Evolutionary conservation across 2,329 filamentous ascomycete genomes (phyloP).

Genomic region (Calonectria hawksworthii): DNA sequence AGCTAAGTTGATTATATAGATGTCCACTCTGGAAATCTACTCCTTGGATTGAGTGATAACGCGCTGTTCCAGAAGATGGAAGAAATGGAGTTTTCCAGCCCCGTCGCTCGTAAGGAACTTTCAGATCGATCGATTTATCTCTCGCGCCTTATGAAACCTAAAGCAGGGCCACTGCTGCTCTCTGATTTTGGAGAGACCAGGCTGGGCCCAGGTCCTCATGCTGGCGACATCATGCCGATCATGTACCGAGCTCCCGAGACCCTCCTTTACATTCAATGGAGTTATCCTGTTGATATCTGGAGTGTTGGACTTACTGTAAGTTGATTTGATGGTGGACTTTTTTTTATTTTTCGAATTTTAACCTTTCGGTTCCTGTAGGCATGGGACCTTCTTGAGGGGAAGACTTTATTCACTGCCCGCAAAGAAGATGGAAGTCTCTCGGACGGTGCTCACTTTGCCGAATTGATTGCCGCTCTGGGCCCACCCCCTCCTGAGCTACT

Average conservation of each 20-base stretch:
- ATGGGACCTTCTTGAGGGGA: constrained; percentile 42
- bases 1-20: constrained; percentile 27
- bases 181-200: constrained; percentile 49
- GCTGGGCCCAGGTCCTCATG: constrained; percentile 42
- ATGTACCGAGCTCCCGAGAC: constrained; percentile 44
- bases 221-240: constrained; percentile 47
- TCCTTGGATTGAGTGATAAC: constrained; percentile 40
- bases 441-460: constrained; percentile 40
- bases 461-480: constrained; percentile 43
- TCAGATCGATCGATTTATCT: constrained; percentile 43
- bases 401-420: constrained; percentile 35
- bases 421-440: constrained; percentile 38
- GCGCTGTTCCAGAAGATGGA: constrained; percentile 38
- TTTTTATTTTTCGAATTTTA: background rate
- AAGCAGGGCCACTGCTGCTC: constrained; percentile 42
- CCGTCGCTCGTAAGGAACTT: constrained; percentile 39
- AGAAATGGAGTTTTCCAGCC: constrained; percentile 41
- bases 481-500: constrained; percentile 39
- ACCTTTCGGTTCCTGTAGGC: constrained; percentile 27
- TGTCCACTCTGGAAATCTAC: constrained; percentile 44
- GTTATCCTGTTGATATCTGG: constrained; percentile 47
- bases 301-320: constrained; percentile 45
- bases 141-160: constrained; percentile 42
- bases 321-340: background rate
- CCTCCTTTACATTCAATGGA: constrained; percentile 41